These are phyloP conservation scores for Cinnamomum chago DNA, from an alignment of 164 flowering plant genomes.

Conservation along the genomic window DNA sequence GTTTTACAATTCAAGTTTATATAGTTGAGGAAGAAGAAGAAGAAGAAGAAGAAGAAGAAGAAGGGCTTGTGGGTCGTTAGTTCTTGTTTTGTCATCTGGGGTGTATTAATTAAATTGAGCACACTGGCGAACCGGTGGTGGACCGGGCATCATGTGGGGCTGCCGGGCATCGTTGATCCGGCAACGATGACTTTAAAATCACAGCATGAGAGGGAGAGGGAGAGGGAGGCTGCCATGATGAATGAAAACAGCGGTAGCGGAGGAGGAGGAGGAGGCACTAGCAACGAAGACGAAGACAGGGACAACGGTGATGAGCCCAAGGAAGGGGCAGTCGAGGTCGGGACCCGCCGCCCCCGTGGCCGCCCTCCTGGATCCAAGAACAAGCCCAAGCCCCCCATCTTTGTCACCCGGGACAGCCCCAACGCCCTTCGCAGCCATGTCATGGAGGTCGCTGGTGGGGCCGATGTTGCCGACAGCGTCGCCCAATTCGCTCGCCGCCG, in stretches of 20 bases:
- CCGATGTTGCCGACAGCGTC: slow-evolving; percentile 60
- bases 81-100: too few species aligned
- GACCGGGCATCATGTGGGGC: slow-evolving; percentile 56
- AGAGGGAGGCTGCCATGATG: slow-evolving; percentile 23
- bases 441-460: slow-evolving; percentile 63
- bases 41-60: not conserved
- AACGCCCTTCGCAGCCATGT: slow-evolving; percentile 73
- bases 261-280: slow-evolving; percentile 17
- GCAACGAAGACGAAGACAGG: slow-evolving; percentile 38
- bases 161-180: slow-evolving; percentile 36
- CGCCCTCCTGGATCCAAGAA: slow-evolving; percentile 68
- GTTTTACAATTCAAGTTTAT: too few species aligned
- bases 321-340: slow-evolving; percentile 66
- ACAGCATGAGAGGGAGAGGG: slow-evolving; percentile 25
- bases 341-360: slow-evolving; percentile 57
- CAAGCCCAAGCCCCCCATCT: slow-evolving; percentile 72
- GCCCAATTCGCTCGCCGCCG: slow-evolving; percentile 63
- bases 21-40: not conserved
- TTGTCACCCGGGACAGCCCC: slow-evolving; percentile 76
- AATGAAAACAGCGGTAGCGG: slow-evolving; percentile 17
- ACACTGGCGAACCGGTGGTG: slow-evolving; percentile 70
- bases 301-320: slow-evolving; percentile 49
- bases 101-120: too few species aligned
- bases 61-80: not conserved
- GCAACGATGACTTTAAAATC: slow-evolving; percentile 13